phyloP scores from a whole-genome alignment of 352 stramenopile genomes.

The Phytophthora cryptogea region DNA sequence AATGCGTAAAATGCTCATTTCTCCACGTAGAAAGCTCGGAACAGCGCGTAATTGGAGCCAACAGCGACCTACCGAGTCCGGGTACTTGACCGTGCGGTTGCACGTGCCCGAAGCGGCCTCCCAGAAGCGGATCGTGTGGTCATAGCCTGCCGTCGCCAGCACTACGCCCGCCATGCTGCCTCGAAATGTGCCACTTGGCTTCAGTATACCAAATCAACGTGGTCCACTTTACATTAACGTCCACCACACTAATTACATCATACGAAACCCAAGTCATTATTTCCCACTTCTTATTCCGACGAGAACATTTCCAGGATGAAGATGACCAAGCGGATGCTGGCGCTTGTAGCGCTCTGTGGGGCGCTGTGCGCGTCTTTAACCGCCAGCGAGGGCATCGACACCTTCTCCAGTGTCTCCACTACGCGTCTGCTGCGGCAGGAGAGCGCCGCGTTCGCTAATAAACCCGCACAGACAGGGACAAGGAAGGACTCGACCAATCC shows the following conservation, averaged over 20 bases:
- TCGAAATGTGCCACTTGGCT: conserved; percentile 4
- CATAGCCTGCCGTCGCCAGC: conserved; percentile 96
- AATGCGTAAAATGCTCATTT: conserved; percentile 2
- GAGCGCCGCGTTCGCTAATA: conserved; percentile 12
- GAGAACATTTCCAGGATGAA: conserved; percentile 18
- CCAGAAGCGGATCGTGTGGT: conserved; percentile 99
- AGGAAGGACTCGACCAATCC: conserved; percentile 32
- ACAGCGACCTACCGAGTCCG: conserved; percentile 82
- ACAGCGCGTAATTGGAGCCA: conserved; percentile 2
- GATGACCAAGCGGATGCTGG: conserved; percentile 17
- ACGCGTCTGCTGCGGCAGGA: conserved; percentile 20
- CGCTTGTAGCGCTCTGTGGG: conserved; percentile 22
- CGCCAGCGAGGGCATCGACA: background rate
- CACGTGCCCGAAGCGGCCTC: conserved; percentile 95
- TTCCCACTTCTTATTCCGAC: conserved; percentile 1
- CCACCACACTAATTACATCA: background rate
- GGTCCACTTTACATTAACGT: background rate
- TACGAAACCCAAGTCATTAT: conserved; percentile 1
- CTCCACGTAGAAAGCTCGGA: conserved; percentile 1
- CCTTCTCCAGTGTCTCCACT: background rate
- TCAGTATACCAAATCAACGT: conserved; percentile 1
- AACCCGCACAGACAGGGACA: background rate
- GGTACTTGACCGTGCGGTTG: conserved; percentile 95
- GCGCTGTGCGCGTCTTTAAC: conserved; percentile 7
- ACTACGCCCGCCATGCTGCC: conserved; percentile 90